Evolutionary conservation across 805 yeast genomes (phyloP).

Genomic region (Candida khao-thaluensis): DNA sequence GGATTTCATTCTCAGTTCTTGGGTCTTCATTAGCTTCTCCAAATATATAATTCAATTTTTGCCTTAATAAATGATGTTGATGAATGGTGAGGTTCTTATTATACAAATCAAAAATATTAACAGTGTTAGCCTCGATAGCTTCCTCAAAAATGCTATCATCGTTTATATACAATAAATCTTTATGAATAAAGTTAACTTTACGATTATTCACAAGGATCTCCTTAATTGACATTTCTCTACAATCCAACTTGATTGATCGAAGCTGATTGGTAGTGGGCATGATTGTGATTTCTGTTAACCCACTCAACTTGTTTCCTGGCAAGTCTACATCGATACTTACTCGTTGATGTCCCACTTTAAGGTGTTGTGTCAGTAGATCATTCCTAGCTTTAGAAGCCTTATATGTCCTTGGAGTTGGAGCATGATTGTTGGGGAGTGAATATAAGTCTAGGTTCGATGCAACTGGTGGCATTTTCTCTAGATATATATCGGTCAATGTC

Average conservation of each 20-base stretch:
- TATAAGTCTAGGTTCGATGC: constrained; percentile 4
- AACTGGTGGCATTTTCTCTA: constrained; percentile 7
- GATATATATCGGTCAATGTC: too few relatives aligned
- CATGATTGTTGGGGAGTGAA: not conserved
- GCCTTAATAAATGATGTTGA: constrained; percentile 61
- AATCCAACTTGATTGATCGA: constrained; percentile 67
- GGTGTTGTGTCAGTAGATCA: constrained; percentile 41
- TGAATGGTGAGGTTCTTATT: constrained; percentile 41
- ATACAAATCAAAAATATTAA: constrained; percentile 43
- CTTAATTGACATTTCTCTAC: constrained; percentile 68
- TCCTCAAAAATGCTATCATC: constrained; percentile 31
- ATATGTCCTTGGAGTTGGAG: constrained; percentile 19
- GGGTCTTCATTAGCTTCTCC: constrained; percentile 44
- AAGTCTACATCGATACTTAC: constrained; percentile 79
- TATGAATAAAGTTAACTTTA: constrained; percentile 52
- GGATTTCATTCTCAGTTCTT: constrained; percentile 13
- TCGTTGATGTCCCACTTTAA: constrained; percentile 81
- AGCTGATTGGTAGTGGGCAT: constrained; percentile 65
- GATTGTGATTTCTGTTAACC: constrained; percentile 80
- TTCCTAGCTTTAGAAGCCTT: constrained; percentile 21
- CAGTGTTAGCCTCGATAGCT: constrained; percentile 20
- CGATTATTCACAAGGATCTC: constrained; percentile 61
- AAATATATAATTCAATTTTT: constrained; percentile 51
- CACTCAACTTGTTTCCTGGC: constrained; percentile 54
- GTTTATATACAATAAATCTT: constrained; percentile 50